Evolutionary conservation across 1,284 basidiomycete genomes (phyloP).

Genomic region (Ustilago shanxiensis): DNA sequence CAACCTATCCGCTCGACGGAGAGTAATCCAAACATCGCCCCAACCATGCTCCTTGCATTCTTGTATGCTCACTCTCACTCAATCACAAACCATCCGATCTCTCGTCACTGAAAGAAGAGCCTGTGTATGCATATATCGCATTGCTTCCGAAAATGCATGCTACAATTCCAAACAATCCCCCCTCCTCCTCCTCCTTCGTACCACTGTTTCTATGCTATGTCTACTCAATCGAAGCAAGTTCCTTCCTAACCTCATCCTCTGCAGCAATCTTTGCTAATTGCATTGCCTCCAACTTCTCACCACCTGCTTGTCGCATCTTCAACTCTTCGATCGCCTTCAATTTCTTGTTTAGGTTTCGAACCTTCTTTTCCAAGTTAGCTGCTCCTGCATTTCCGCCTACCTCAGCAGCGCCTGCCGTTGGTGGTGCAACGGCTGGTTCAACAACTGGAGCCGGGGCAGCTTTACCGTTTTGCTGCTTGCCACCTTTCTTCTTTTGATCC

Average conservation of each 20-base stretch:
- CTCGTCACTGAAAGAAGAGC: no score
- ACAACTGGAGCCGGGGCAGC: constrained; percentile 24
- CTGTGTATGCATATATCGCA: background rate
- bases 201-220: background rate
- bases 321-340: constrained; percentile 93
- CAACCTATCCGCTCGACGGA: constrained; percentile 71
- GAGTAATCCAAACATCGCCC: constrained; percentile 56
- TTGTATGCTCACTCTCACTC: no score
- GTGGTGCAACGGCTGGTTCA: constrained; percentile 8
- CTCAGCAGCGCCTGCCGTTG: constrained; percentile 41
- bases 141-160: background rate
- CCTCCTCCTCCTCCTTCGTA: no score
- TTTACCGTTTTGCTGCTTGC: constrained; percentile 47
- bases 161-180: background rate
- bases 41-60: no score
- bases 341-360: constrained; percentile 91
- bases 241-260: constrained; percentile 84
- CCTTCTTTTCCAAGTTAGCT: constrained; percentile 70
- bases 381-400: constrained; percentile 54
- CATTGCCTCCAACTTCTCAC: constrained; percentile 90
- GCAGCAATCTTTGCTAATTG: constrained; percentile 95
- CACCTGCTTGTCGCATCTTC: constrained; percentile 86
- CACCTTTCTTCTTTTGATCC: constrained; percentile 45
- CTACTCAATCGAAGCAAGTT: constrained; percentile 75
- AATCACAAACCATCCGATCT: no score